A percentile compares a stretch with the other conserved stretches of the same genome.
Evolutionary conservation across 257 asterid genomes (phyloP).

Genomic region (Solanum pimpinellifolium): DNA sequence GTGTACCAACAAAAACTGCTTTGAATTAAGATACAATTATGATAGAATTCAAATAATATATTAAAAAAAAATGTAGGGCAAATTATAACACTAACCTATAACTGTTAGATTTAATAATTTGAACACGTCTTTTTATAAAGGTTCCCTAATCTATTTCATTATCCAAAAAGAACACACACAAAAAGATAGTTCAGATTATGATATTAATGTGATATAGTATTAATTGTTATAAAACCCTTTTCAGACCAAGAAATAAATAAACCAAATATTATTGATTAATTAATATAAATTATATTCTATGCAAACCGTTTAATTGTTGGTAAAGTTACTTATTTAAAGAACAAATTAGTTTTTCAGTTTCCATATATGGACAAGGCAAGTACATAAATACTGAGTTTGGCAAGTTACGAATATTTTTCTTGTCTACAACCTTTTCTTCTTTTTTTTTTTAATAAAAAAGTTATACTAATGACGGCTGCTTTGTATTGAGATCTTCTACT

Average conservation of each 20-base stretch:
- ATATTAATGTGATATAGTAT: not conserved
- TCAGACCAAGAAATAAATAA: not conserved
- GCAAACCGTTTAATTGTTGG: not conserved
- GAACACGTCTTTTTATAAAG: not conserved
- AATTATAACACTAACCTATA: not conserved
- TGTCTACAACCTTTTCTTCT: not conserved
- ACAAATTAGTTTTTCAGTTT: not conserved
- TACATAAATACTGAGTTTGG: not conserved
- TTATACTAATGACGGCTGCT: not conserved
- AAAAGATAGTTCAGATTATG: not conserved
- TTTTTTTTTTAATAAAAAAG: not conserved
- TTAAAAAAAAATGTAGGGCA: not conserved
- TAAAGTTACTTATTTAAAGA: not conserved
- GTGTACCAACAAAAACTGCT: no score
- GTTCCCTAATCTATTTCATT: not conserved
- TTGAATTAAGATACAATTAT: no score
- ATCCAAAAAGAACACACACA: not conserved
- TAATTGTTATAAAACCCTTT: not conserved
- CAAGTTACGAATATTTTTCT: conserved; percentile 11
- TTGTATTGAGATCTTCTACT: not conserved
- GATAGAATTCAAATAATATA: no score
- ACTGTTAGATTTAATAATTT: not conserved
- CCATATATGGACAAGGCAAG: not conserved
- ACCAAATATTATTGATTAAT: not conserved
- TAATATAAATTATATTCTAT: not conserved